phyloP scores from a whole-genome alignment of 2,329 filamentous ascomycete species.

The Aspergillus aculeatus region DNA sequence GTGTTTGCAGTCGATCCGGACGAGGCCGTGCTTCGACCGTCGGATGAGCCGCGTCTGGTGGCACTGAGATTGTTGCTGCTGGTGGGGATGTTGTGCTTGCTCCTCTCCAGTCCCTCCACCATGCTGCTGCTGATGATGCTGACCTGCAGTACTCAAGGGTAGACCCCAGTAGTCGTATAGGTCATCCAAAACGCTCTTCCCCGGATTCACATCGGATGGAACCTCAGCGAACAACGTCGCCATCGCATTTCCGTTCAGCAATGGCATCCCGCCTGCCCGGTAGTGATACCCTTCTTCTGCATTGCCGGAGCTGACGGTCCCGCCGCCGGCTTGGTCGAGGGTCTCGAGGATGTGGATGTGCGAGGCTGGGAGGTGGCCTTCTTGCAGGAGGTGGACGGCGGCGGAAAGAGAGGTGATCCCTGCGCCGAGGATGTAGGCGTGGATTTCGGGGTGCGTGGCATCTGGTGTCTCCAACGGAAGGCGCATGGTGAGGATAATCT shows the following conservation, averaged over 20 bases:
- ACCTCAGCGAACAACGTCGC: slow-evolving; percentile 36
- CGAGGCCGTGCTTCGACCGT: slow-evolving; percentile 5
- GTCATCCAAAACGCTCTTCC: slow-evolving; percentile 20
- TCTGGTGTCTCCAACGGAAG: neutral
- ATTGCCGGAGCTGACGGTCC: slow-evolving; percentile 29
- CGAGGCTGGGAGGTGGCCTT: slow-evolving; percentile 33
- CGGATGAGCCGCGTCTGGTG: slow-evolving; percentile 17
- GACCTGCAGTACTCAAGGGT: neutral
- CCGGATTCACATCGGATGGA: slow-evolving; percentile 20
- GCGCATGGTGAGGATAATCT: neutral
- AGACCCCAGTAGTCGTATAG: slow-evolving; percentile 13
- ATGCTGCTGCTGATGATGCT: neutral
- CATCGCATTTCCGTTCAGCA: slow-evolving; percentile 34
- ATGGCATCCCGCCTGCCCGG: slow-evolving; percentile 36
- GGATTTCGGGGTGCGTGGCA: slow-evolving; percentile 12
- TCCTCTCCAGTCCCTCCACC: neutral
- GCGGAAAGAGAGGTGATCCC: slow-evolving; percentile 38
- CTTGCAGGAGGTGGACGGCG: slow-evolving; percentile 37
- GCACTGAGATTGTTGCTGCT: neutral
- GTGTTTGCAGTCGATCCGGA: slow-evolving; percentile 8
- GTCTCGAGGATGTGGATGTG: slow-evolving; percentile 39
- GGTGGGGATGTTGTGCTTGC: neutral
- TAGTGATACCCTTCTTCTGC: slow-evolving; percentile 37
- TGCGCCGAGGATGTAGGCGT: slow-evolving; percentile 38
- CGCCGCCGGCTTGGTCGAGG: slow-evolving; percentile 29